Evolutionary conservation across 257 asterid species (phyloP), one percentile per base, ranked within the genome.

Genomic region (Leptodermis oblonga): DNA sequence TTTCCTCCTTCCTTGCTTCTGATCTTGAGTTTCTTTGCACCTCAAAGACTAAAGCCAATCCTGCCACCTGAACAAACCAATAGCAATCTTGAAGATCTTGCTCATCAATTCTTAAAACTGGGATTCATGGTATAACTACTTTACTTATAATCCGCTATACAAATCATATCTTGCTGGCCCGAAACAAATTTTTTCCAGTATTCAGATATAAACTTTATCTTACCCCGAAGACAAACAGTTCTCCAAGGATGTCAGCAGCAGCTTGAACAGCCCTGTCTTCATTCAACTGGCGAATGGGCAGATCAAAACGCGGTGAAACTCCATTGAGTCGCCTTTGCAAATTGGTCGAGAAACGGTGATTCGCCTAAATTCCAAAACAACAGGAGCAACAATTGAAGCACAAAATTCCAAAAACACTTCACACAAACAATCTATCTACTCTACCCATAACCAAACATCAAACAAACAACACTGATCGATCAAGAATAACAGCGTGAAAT

Each of bases 251-350:
- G 69, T 87, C 95, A 28, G 92, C 96, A 70, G 96, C 97, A 79
- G 84, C 90, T 78, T 92, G 92, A 45, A 92, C 95, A 42, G 96
- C 96, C 70, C 78, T 89, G 55, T 87, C 97, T 79, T 89, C 95
- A 78, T 92, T 80, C 74, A 92, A 80, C 37, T 95, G 95, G 69
- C 87, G 97, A 77, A 92, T 92, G 1, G 73, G 82, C 48, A 86
- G 86, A 81, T 89, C 80, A 61, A 61, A 61, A 23, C 26, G 28
- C 0, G 86, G 82, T 62, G 91, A 82, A 62, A 65, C 86, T 26
- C 92, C 92, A 75, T 87, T 83, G 62, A 89, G 84, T 36, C 88
- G 88, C 70, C 97, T 79, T 86, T 89, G 97, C 80, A 89, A 26
- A 25, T 36, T 87, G 53, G 95, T 85, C 2, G 95, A 75, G 28